Conservation (phyloP, 805 yeast species). For the Debaryomyces tyrocola region DNA sequence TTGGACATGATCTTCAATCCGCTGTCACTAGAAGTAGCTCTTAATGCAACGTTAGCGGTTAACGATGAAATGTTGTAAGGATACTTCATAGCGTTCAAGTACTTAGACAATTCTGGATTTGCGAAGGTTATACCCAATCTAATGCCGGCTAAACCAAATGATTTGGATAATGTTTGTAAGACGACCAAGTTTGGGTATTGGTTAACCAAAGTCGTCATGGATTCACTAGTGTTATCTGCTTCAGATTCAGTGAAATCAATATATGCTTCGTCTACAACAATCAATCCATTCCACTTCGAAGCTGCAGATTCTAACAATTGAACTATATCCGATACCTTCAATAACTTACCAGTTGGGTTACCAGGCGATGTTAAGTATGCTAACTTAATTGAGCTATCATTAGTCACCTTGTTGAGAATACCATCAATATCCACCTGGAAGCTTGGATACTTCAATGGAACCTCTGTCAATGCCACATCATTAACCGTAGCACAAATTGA, state of each 20-base stretch:
- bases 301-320: constrained; percentile 46
- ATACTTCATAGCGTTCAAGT: constrained; percentile 88
- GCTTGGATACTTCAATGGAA: constrained; percentile 58
- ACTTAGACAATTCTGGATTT: constrained; percentile 54
- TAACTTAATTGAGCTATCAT: constrained; percentile 67
- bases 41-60: constrained; percentile 70
- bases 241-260: constrained; percentile 63
- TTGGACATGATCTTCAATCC: constrained; percentile 61
- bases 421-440: constrained; percentile 58
- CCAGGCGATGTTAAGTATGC: constrained; percentile 93
- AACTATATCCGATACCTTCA: constrained; percentile 40
- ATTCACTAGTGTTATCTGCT: constrained; percentile 24
- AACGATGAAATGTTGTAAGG: constrained; percentile 90
- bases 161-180: constrained; percentile 88
- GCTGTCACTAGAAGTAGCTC: constrained; percentile 59
- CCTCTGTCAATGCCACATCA: constrained; percentile 75
- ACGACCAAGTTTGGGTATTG: constrained; percentile 82
- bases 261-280: constrained; percentile 93
- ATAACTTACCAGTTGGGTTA: constrained; percentile 81
- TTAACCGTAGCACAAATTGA: constrained; percentile 86
- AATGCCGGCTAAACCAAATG: constrained; percentile 95
- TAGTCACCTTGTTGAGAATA: constrained; percentile 49
- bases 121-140: constrained; percentile 83
- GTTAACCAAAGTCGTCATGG: constrained; percentile 76
- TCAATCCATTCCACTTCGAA: constrained; percentile 66